Evolutionary conservation across 2,329 filamentous ascomycete genomes (phyloP), one percentile per base, ranked within the genome.

Genomic region (Penicillium vulpinum): DNA sequence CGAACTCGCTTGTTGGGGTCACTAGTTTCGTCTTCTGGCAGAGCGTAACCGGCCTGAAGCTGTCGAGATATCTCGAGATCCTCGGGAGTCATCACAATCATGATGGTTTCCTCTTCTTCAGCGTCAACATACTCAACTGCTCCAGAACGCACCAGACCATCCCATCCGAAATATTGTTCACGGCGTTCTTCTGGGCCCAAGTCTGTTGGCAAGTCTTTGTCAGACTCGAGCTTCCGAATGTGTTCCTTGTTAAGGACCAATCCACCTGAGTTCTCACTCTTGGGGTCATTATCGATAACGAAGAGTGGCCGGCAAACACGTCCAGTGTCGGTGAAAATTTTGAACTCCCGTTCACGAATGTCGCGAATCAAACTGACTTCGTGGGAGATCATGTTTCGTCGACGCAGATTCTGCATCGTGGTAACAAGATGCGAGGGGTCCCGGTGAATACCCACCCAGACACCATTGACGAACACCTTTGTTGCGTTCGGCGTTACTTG

Each of bases 21-120:
- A 73, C 83, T 70, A 68, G 82, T 83, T 45, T 88, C 85, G 31
- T 91, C 86, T 16, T 84, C 82, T 2, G 77, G 77, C 35, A 86
- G 71, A 24, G 81, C 77, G 62, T 86, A 83, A 45, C 89, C 88
- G 45, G 83, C 80, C 73, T 90, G 90, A 53, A 88, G 80, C 63
- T 88, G 80, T 59, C 89, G 84, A 60, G 88, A 91, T 22, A 85
- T 85, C 59, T 96, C 92, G 36, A 99, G 80, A 70, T 97, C 94
- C 73, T 97, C 93, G 0, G 94, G 94, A 0, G 92, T 95, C 93
- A 99, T 99, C 75, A 92, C 91, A 70, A 99, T 99, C 94, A 99
- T 99, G 38, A 94, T 88, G 0, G 92, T 96, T 75, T 99, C 95
- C 73, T 99, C 94, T 80, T 99, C 95, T 72, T 99, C 95, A 0